Percentiles rank a stretch among this genome's conserved stretches.
Evolutionary conservation across 805 yeast genomes (phyloP).

Genomic region (Candida suzukii): DNA sequence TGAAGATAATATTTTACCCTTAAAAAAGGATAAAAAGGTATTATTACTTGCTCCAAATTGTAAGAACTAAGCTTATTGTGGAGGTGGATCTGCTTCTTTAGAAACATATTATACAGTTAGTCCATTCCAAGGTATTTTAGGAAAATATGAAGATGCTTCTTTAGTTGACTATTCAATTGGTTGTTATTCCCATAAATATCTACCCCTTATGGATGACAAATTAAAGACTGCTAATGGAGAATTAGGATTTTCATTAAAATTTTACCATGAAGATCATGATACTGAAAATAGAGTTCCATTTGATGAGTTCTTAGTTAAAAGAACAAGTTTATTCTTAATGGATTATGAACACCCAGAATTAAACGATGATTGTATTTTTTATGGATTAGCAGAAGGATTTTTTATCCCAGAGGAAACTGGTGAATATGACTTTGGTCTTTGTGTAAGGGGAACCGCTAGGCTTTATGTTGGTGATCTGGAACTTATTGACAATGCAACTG

Average conservation of each 20-base stretch:
- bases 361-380: too few species aligned
- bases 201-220: too few species aligned
- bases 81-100: constrained; percentile 51
- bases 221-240: too few species aligned
- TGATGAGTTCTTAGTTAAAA: too few species aligned
- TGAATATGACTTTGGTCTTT: constrained; percentile 32
- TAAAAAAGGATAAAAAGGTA: constrained; percentile 29
- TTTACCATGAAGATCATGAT: too few species aligned
- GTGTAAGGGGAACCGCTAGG: constrained; percentile 35
- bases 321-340: too few species aligned
- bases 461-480: constrained; percentile 34
- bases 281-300: too few species aligned
- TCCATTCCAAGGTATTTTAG: constrained; percentile 9
- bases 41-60: constrained; percentile 56
- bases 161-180: too few species aligned
- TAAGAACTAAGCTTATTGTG: constrained; percentile 38
- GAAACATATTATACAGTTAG: constrained; percentile 15
- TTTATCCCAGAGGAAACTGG: constrained; percentile 31
- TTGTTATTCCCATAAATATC: too few species aligned
- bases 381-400: constrained; percentile 32
- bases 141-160: constrained; percentile 17
- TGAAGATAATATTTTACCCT: constrained; percentile 37
- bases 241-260: too few species aligned
- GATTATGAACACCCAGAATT: too few species aligned
- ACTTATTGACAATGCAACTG: constrained; percentile 37